Evolutionary conservation across 2,329 filamentous ascomycete genomes (phyloP).

Genomic region (Lecanicillium sp.): DNA sequence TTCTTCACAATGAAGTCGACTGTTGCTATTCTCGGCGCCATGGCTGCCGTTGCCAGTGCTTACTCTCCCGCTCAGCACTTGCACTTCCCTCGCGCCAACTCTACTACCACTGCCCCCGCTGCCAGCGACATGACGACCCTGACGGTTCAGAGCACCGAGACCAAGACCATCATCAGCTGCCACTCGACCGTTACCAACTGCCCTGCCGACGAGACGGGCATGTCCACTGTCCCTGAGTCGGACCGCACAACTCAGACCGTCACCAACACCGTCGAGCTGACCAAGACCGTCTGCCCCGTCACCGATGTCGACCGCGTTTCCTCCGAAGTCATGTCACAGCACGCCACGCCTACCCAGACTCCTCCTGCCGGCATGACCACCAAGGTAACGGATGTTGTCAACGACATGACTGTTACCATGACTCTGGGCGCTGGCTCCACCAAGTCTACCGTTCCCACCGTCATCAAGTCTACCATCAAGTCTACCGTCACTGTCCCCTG

Average conservation of each 20-base stretch:
- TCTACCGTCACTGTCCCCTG: conserved; percentile 20
- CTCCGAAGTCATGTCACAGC: conserved; percentile 27
- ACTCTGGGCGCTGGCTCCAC: conserved; percentile 23
- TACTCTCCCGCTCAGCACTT: conserved; percentile 13
- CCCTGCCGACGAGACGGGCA: conserved; percentile 25
- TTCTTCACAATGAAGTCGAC: conserved; percentile 38
- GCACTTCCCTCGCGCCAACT: conserved; percentile 11
- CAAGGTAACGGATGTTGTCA: conserved; percentile 20
- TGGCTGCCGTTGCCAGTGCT: conserved; percentile 37
- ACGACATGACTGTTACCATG: conserved; percentile 24
- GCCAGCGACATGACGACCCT: conserved; percentile 25
- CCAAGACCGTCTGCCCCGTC: conserved; percentile 37
- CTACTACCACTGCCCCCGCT: conserved; percentile 10
- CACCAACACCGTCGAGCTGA: conserved; percentile 31
- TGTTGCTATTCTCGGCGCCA: conserved; percentile 32
- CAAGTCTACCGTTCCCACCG: conserved; percentile 29
- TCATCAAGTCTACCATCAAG: conserved; percentile 33
- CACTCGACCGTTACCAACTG: conserved; percentile 51
- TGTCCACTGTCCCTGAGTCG: conserved; percentile 25
- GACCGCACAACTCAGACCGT: conserved; percentile 24
- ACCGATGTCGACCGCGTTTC: conserved; percentile 31
- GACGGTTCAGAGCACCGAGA: conserved; percentile 44
- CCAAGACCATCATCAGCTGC: conserved; percentile 51
- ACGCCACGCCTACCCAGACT: conserved; percentile 27
- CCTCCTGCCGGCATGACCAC: conserved; percentile 3